Conservation (phyloP, 495 filamentous ascomycete genomes). For the Neurospora cerealis region DNA sequence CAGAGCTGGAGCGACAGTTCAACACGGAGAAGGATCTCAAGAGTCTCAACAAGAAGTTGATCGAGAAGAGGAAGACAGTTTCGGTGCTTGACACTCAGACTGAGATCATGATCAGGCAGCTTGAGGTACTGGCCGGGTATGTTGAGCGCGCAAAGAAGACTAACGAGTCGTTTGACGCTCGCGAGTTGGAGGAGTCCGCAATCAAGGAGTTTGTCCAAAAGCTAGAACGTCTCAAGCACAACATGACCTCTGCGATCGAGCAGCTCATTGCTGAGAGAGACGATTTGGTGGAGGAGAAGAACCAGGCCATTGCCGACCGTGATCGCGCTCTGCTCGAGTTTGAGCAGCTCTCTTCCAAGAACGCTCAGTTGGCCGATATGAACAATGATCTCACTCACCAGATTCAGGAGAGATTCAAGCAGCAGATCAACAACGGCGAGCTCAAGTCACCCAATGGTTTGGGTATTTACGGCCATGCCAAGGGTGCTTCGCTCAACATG, state of each 20-base stretch:
- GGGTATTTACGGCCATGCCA: conserved; percentile 71
- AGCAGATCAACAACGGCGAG: conserved; percentile 49
- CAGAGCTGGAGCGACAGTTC: conserved; percentile 69
- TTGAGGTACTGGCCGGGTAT: conserved; percentile 67
- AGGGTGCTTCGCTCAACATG: conserved; percentile 55
- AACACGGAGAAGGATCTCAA: conserved; percentile 69
- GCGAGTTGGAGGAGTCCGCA: conserved; percentile 71
- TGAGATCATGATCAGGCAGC: conserved; percentile 87
- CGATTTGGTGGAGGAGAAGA: conserved; percentile 71
- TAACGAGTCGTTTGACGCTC: conserved; percentile 60
- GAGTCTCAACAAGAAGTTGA: conserved; percentile 72
- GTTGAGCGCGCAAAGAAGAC: conserved; percentile 59
- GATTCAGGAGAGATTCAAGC: conserved; percentile 87
- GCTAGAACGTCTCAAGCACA: conserved; percentile 75
- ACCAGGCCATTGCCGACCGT: conserved; percentile 65
- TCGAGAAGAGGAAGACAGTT: conserved; percentile 92
- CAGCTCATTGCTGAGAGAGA: conserved; percentile 75
- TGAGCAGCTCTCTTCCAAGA: conserved; percentile 86
- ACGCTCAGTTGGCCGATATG: conserved; percentile 82
- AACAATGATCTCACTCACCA: conserved; percentile 92
- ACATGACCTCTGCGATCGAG: conserved; percentile 68
- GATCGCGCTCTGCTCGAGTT: conserved; percentile 92
- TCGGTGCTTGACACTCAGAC: conserved; percentile 91
- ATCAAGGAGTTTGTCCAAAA: conserved; percentile 82
- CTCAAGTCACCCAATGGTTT: conserved; percentile 61